Conservation (phyloP, 306 rosid genomes). For the Alnus rubra region DNA sequence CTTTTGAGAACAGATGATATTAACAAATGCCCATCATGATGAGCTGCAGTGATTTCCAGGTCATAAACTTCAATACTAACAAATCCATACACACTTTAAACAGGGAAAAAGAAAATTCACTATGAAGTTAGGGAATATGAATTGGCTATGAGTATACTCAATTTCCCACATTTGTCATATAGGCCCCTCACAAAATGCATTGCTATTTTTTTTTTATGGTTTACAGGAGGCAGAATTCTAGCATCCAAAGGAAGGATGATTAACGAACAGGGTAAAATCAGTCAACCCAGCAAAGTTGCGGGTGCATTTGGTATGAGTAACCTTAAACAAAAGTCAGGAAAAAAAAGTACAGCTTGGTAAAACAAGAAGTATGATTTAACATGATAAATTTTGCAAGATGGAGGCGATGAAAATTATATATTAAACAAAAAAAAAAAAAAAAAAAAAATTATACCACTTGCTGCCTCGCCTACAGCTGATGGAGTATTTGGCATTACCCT, state of each 20-base stretch:
- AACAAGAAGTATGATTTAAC: not conserved
- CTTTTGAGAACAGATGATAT: not conserved
- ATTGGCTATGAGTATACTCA: not conserved
- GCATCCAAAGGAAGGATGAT: not conserved
- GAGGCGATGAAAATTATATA: not conserved
- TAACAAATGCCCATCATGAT: not conserved
- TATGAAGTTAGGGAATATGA: too few relatives aligned
- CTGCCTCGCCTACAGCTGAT: conserved; percentile 75
- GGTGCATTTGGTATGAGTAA: not conserved
- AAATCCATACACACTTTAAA: not conserved
- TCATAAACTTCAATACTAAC: not conserved
- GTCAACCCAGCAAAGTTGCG: not conserved
- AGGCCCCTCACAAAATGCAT: not conserved
- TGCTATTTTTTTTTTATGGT: not conserved
- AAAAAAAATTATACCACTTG: conserved; percentile 57
- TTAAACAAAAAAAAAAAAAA: conserved; percentile 5
- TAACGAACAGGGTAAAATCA: not conserved
- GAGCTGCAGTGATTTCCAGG: not conserved
- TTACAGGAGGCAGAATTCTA: not conserved
- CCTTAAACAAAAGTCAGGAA: not conserved
- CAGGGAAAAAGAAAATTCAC: too few relatives aligned
- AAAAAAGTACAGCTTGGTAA: not conserved
- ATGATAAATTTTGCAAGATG: not conserved
- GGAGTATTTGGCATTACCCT: conserved; percentile 88
- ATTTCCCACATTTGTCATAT: not conserved